Base-by-base conservation (phyloP, 352 stramenopile genomes). In the Pythium biforme region DNA sequence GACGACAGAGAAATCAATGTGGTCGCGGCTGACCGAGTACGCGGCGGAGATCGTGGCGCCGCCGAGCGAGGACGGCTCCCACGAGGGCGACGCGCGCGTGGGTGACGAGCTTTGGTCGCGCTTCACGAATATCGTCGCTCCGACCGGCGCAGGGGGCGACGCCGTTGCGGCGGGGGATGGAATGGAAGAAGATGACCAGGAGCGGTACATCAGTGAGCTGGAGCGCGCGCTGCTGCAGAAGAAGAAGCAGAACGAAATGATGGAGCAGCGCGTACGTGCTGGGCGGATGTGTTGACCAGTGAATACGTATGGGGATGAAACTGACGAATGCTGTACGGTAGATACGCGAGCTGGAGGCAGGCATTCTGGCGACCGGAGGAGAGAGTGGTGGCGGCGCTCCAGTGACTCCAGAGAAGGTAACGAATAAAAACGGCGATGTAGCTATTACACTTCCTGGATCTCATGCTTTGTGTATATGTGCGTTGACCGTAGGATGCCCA, bases 171-270 rank as follows among this genome's bases (percentile, higher is more conserved):
- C 49, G 6, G 68, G 81, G n/a, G 69, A 49, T 11, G 59, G 57
- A 1, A 56, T 58, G 7, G 68, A 84, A 3, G 79, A 85, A 8
- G 70, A 90, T 62, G 79, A 89, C 45, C 79, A 92, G 64, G 83
- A 92, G 52, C 81, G 81, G 50, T 92, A 92, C 62, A 92, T 92
- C 37, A 85, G 64, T 54, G 83, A 90, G 54, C 69, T 92, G 45
- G 83, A 92, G 66, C 73, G 83, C 23, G 81, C 81, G 14, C 60
- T 92, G 31, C 57, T 92, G 57, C 83, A 90, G 52, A 73, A 79
- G 55, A 92, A 92, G 67, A 90, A 88, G 59, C 72, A 84, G 59
- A 90, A 88, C 50, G 81, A 90, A 26, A 22, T 69, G 23, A 56
- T 92, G 22, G 75, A 88, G 51, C 60, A 70, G 22, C 72, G 76